phyloP scores from a whole-genome alignment of 2,329 filamentous ascomycete genomes.

The Aspergillus sp. region DNA sequence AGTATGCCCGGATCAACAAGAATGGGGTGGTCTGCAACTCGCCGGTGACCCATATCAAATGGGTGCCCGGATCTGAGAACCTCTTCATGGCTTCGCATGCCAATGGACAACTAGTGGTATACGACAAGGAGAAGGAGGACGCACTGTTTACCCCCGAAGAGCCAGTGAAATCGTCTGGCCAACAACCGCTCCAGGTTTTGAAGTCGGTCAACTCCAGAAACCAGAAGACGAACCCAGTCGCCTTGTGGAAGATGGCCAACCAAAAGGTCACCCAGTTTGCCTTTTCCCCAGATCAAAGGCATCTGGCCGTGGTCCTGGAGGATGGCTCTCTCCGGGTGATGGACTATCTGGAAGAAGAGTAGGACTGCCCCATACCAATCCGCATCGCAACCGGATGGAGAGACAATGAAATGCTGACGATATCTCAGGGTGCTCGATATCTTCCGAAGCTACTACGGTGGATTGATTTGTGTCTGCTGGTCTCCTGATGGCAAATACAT shows the following conservation, averaged over 20 bases:
- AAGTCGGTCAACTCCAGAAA: slow-evolving; percentile 94
- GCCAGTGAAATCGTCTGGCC: slow-evolving; percentile 27
- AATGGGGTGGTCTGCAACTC: slow-evolving; percentile 89
- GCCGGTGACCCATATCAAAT: slow-evolving; percentile 81
- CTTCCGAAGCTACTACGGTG: slow-evolving; percentile 90
- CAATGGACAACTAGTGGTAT: slow-evolving; percentile 87
- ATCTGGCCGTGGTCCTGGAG: slow-evolving; percentile 87
- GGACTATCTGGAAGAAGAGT: slow-evolving; percentile 89
- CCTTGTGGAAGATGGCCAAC: slow-evolving; percentile 88
- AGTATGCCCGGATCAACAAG: slow-evolving; percentile 94
- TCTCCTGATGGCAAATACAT: slow-evolving; percentile 96
- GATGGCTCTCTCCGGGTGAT: slow-evolving; percentile 87
- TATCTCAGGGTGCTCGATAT: slow-evolving; percentile 71
- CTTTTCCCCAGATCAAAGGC: slow-evolving; percentile 84
- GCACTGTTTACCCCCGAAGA: slow-evolving; percentile 70
- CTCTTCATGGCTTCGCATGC: slow-evolving; percentile 89
- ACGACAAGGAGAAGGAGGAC: slow-evolving; percentile 97
- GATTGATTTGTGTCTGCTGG: slow-evolving; percentile 91
- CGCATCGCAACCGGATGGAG: not conserved
- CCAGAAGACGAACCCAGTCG: slow-evolving; percentile 89
- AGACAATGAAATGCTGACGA: not conserved
- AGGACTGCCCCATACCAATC: slow-evolving; percentile 29
- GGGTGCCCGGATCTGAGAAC: slow-evolving; percentile 92
- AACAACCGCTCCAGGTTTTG: slow-evolving; percentile 63
- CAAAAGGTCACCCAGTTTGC: slow-evolving; percentile 87